Percentiles rank a stretch among this genome's conserved stretches.
Conservation (phyloP, 1,139 yeast genomes). For the Taphrina confusa region DNA sequence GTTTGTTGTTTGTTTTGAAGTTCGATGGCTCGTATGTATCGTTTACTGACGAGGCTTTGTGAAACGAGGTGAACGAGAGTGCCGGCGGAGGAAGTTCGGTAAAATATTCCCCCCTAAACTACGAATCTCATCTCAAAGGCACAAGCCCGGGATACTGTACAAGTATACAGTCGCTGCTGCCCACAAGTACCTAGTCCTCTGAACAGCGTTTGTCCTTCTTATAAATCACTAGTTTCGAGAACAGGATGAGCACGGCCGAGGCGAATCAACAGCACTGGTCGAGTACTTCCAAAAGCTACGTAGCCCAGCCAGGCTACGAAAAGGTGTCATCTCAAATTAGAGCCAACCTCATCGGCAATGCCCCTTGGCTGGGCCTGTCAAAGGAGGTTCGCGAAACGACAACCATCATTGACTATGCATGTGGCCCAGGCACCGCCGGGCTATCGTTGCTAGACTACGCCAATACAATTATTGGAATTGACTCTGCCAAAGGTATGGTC, state of each 20-base stretch:
- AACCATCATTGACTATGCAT: slow-evolving; percentile 19
- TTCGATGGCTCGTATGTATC: too few relatives aligned
- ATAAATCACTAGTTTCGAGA: too few relatives aligned
- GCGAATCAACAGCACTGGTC: slow-evolving; percentile 16
- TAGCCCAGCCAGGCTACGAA: background rate
- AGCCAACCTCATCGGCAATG: background rate
- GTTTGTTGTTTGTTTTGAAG: slow-evolving; percentile 10
- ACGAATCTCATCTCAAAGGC: too few relatives aligned
- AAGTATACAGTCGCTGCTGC: too few relatives aligned
- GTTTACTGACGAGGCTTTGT: too few relatives aligned
- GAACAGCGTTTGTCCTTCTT: too few relatives aligned
- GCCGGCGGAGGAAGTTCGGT: too few relatives aligned
- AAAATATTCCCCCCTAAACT: too few relatives aligned
- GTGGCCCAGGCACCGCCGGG: slow-evolving; percentile 25
- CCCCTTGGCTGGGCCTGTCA: slow-evolving; percentile 10
- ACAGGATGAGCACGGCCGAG: background rate
- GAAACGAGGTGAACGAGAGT: too few relatives aligned
- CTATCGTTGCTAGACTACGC: slow-evolving; percentile 3
- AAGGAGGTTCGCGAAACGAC: background rate
- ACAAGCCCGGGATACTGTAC: too few relatives aligned
- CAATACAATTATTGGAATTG: slow-evolving; percentile 9
- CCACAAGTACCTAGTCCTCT: too few relatives aligned
- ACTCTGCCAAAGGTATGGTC: slow-evolving; percentile 13
- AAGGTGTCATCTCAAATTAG: background rate
- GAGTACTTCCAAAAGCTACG: background rate